A percentile compares a stretch with the other conserved stretches of the same genome.
These are phyloP conservation scores for Misopates orontium DNA, from an alignment of 257 asterid genomes.

Conservation along the genomic window DNA sequence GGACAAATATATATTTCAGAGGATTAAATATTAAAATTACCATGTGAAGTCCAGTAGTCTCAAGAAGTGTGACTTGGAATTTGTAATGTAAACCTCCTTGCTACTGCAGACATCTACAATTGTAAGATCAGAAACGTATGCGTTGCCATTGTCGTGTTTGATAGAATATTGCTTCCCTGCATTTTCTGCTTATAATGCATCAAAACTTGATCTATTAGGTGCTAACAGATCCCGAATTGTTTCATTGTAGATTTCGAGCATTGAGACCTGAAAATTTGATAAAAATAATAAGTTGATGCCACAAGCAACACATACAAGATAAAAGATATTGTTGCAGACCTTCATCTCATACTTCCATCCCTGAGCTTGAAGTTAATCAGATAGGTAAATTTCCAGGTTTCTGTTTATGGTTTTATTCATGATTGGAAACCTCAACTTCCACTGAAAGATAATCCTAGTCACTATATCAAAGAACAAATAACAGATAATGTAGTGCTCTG, in stretches of 20 bases:
- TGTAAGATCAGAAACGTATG: slow-evolving; percentile 80
- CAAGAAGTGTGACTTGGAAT: no score
- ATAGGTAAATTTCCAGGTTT: neutral
- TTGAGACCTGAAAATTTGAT: slow-evolving; percentile 62
- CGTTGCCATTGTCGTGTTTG: slow-evolving; percentile 89
- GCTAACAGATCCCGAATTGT: slow-evolving; percentile 78
- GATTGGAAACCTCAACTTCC: slow-evolving; percentile 18
- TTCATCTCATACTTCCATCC: slow-evolving; percentile 99
- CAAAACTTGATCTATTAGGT: slow-evolving; percentile 58
- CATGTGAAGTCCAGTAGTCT: no score
- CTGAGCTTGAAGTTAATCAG: slow-evolving; percentile 53
- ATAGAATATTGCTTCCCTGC: slow-evolving; percentile 75
- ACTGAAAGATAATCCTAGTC: no score
- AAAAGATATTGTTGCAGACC: slow-evolving; percentile 43
- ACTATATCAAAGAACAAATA: slow-evolving; percentile 7
- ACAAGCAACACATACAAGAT: neutral
- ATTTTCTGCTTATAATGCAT: slow-evolving; percentile 56
- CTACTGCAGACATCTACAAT: slow-evolving; percentile 79
- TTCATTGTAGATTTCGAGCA: slow-evolving; percentile 98
- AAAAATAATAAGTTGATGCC: neutral
- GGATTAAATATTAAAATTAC: no score
- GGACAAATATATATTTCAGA: no score
- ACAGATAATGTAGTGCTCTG: slow-evolving; percentile 5
- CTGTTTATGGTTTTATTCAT: neutral
- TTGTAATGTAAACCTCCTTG: slow-evolving; percentile 84